Evolutionary conservation across 495 filamentous ascomycete genomes (phyloP).

Genomic region (Penicillium goetzii): DNA sequence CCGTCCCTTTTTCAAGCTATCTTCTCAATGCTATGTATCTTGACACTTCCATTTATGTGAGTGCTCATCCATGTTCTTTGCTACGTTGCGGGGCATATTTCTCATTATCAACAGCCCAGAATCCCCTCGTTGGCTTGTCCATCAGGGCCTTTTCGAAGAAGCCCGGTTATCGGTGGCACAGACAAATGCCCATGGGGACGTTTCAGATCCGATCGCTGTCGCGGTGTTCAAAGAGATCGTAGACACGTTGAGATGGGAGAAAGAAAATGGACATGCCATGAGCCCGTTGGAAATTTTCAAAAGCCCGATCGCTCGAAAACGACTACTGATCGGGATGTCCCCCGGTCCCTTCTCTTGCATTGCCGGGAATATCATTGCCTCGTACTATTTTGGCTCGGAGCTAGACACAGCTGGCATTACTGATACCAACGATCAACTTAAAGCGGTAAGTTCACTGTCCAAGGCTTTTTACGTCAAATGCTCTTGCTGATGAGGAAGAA

Average conservation of each 20-base stretch:
- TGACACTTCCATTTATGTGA: constrained; percentile 56
- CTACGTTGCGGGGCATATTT: neutral
- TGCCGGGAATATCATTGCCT: constrained; percentile 55
- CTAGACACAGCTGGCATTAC: neutral
- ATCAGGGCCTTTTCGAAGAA: constrained; percentile 41
- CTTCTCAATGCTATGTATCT: constrained; percentile 55
- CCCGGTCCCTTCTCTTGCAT: constrained; percentile 50
- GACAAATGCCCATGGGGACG: constrained; percentile 49
- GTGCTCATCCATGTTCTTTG: neutral
- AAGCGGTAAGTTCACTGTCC: neutral
- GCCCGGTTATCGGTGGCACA: constrained; percentile 45
- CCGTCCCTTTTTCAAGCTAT: constrained; percentile 59
- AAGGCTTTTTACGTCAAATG: constrained; percentile 9
- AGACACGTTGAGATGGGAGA: constrained; percentile 49
- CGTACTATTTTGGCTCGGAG: constrained; percentile 44
- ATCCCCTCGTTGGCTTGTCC: constrained; percentile 54
- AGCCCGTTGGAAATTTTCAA: constrained; percentile 45
- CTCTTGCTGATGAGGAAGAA: constrained; percentile 23
- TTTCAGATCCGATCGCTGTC: constrained; percentile 44
- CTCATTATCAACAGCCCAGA: constrained; percentile 45
- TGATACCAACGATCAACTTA: neutral
- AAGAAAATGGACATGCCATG: constrained; percentile 45
- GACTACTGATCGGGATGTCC: constrained; percentile 51
- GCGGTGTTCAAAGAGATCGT: constrained; percentile 34
- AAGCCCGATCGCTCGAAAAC: constrained; percentile 44